Evolutionary conservation across 208 protist genomes (phyloP).

Genomic region (Acanthamoeba quina): DNA sequence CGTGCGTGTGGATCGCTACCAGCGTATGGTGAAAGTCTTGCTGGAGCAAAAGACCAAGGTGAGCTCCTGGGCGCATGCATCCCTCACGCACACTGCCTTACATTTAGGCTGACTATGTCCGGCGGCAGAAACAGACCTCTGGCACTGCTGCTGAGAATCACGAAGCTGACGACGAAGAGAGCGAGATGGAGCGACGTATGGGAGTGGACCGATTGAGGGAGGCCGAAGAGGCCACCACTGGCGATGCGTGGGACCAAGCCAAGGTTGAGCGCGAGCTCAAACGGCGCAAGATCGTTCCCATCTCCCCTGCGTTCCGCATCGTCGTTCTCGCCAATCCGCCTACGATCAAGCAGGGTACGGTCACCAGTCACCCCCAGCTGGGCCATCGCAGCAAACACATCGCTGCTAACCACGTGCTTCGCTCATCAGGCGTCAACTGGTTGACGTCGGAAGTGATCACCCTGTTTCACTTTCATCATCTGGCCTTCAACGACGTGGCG

Average conservation of each 20-base stretch:
- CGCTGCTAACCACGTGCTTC: not conserved
- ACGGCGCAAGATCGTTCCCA: conserved; percentile 46
- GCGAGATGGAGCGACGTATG: conserved; percentile 51
- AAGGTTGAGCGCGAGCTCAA: conserved; percentile 32
- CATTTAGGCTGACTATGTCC: too few relatives aligned
- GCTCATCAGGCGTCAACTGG: conserved; percentile 80
- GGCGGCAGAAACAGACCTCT: too few relatives aligned
- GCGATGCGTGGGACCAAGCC: conserved; percentile 25
- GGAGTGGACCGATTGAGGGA: not conserved
- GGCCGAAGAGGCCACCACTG: not conserved
- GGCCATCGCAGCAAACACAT: not conserved
- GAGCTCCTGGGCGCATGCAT: not conserved
- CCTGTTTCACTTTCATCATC: conserved; percentile 93
- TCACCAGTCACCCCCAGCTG: not conserved
- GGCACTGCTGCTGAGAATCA: not conserved
- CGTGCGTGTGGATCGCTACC: conserved; percentile 89
- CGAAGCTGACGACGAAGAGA: not conserved
- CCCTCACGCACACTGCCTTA: too few relatives aligned
- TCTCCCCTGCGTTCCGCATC: conserved; percentile 59
- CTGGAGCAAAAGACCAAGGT: not conserved
- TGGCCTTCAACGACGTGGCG: conserved; percentile 83
- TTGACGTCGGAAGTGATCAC: conserved; percentile 92
- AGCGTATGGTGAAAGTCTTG: conserved; percentile 77
- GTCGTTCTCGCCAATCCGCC: conserved; percentile 67
- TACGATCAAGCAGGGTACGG: conserved; percentile 56